phyloP scores from a whole-genome alignment of 345 rosid species.

The Salix arbutifolia region DNA sequence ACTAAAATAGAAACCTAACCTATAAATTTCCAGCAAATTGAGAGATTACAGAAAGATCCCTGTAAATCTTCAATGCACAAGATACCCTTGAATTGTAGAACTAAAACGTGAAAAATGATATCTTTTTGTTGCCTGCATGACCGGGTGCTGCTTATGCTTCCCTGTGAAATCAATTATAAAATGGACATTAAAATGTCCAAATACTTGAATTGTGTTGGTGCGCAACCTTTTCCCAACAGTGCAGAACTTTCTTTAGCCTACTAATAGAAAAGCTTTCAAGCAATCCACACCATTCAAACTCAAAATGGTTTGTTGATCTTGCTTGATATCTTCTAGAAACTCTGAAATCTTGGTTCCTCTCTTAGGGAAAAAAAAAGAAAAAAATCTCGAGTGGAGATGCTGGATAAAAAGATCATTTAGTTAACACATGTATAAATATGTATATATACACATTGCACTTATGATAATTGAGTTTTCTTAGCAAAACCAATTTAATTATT shows the following conservation, averaged over 20 bases:
- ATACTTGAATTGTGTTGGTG: not conserved
- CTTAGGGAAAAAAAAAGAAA: not conserved
- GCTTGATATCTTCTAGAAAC: not conserved
- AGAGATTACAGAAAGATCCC: not conserved
- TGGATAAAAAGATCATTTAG: not conserved
- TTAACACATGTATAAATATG: not conserved
- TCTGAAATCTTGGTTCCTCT: not conserved
- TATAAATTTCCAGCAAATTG: not conserved
- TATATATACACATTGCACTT: not conserved
- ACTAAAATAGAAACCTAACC: not conserved
- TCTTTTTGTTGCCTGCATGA: not conserved
- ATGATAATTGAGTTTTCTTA: not conserved
- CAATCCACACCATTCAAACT: not conserved
- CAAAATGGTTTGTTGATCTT: not conserved
- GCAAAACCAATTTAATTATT: slow-evolving; percentile 7
- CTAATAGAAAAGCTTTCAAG: not conserved
- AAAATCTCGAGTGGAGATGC: not conserved
- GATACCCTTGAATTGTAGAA: not conserved
- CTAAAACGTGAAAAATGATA: not conserved
- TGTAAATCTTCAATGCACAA: not conserved
- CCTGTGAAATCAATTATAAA: not conserved
- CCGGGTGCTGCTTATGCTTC: not conserved
- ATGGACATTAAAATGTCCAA: slow-evolving; percentile 10
- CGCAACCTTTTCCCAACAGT: not conserved
- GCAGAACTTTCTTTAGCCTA: not conserved